Base-by-base conservation (phyloP, 345 rosid genomes). In the Pistacia integerrima region DNA sequence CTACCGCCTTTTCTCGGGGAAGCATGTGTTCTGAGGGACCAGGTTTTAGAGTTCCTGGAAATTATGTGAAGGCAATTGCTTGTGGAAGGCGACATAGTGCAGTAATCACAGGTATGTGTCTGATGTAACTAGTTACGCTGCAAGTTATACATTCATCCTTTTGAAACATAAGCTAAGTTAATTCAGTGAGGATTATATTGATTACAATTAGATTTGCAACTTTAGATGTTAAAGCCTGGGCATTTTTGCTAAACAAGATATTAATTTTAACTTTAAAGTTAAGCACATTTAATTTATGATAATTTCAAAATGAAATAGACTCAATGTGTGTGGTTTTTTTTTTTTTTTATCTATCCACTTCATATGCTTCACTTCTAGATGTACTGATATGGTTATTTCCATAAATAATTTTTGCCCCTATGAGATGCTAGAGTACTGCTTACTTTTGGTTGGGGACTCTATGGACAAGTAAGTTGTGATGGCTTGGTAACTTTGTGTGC, bases 381-480 rank as follows among this genome's bases (percentile, higher is more conserved):
- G 46, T 41, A 41, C 46, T 62, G 22, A 59, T 35, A 59, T 75
- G 25, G 28, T 65, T 67, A 48, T 22, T 54, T 28, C 46, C 35
- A n/a, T 62, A 59, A 61, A 25, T 70, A 64, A 65, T 69, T 81
- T 72, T 71, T 70, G 83, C 52, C 70, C 8, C 81, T 61, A 76
- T 57, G 92, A 96, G 98, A 96, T 90, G 92, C 97, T 76, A 98
- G 98, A 64, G 97, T 93, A 13, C 75, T 97, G 11, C 93, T 97
- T 71, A 85, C 97, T n/a, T 97, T 97, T 83, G 99, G 99, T 58
- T 97, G 99, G 99, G 98, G 99, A 74, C 97, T 92, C 77, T 94
- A 97, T 74, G 98, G 99, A 84, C 99, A 97, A 98, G 99, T 94
- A 79, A 87, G 61, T 69, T 77, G 35, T 28, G 17, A 1, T 5